These are phyloP conservation scores for Geranium brycei DNA, from an alignment of 345 rosid species.

Conservation along the genomic window DNA sequence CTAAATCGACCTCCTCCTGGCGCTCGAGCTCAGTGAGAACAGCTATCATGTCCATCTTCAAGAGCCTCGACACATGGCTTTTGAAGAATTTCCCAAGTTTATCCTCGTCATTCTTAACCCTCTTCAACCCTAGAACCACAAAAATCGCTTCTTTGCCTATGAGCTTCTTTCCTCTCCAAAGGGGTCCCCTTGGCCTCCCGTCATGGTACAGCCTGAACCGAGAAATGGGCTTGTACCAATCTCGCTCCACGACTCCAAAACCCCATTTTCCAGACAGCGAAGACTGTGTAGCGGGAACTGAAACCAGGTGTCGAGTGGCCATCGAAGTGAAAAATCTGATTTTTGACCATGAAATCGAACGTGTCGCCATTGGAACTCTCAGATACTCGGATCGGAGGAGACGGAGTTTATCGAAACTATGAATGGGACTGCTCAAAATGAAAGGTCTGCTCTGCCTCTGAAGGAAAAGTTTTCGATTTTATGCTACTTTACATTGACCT, in stretches of 20 bases:
- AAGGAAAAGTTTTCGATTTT: too few species aligned
- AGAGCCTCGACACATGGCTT: slow-evolving; percentile 60
- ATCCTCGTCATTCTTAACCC: slow-evolving; percentile 65
- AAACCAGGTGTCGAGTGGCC: slow-evolving; percentile 22
- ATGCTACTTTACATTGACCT: too few species aligned
- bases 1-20: slow-evolving; percentile 61
- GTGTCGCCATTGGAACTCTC: slow-evolving; percentile 26
- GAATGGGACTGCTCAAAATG: too few species aligned
- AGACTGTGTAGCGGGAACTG: slow-evolving; percentile 7
- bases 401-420: too few species aligned
- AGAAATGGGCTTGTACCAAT: slow-evolving; percentile 9
- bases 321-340: slow-evolving; percentile 18
- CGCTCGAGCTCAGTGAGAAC: slow-evolving; percentile 78
- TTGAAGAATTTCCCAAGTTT: slow-evolving; percentile 54
- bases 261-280: slow-evolving; percentile 14
- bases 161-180: slow-evolving; percentile 87
- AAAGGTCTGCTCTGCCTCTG: too few species aligned
- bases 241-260: slow-evolving; percentile 2
- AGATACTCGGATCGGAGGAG: not conserved
- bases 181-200: slow-evolving; percentile 91
- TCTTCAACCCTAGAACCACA: slow-evolving; percentile 58
- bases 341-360: slow-evolving; percentile 38
- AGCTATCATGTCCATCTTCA: slow-evolving; percentile 73
- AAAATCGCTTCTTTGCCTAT: slow-evolving; percentile 82
- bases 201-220: slow-evolving; percentile 55